Percentiles rank a stretch among this genome's conserved stretches.
Conservation (phyloP, 78 protist genomes). For the Dictyostelium citrinum region DNA sequence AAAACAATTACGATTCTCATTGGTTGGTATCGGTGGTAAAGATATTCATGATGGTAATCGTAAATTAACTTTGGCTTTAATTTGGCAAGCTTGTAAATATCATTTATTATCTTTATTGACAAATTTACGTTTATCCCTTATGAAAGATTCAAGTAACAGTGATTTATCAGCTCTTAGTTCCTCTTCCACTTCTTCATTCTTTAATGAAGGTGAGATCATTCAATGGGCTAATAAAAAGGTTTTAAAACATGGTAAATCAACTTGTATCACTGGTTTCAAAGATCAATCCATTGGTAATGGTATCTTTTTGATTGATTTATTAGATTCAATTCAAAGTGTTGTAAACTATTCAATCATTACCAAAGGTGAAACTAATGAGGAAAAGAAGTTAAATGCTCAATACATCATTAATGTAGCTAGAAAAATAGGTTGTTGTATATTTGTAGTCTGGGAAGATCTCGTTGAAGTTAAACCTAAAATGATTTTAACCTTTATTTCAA, state of each 20-base stretch:
- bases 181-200: background rate
- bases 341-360: constrained; percentile 64
- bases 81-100: constrained; percentile 88
- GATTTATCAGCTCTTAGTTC: background rate
- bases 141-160: background rate
- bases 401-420: constrained; percentile 85
- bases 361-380: constrained; percentile 74
- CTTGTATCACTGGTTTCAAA: constrained; percentile 64
- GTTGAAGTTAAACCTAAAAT: constrained; percentile 89
- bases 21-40: constrained; percentile 91
- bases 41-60: constrained; percentile 91
- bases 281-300: constrained; percentile 80
- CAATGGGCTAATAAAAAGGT: constrained; percentile 66
- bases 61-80: constrained; percentile 85
- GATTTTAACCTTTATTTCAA: constrained; percentile 75
- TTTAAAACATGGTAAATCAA: constrained; percentile 14
- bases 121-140: background rate
- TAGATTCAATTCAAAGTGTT: constrained; percentile 52
- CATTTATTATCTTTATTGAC: constrained; percentile 11
- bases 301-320: constrained; percentile 78
- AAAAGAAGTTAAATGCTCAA: constrained; percentile 78
- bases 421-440: constrained; percentile 82
- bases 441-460: constrained; percentile 86
- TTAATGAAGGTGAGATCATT: constrained; percentile 39
- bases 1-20: constrained; percentile 51